A percentile compares a stretch with the other conserved stretches of the same genome.
phyloP scores from a whole-genome alignment of 805 yeast genomes.

The Sungouiozyma intestinalis region DNA sequence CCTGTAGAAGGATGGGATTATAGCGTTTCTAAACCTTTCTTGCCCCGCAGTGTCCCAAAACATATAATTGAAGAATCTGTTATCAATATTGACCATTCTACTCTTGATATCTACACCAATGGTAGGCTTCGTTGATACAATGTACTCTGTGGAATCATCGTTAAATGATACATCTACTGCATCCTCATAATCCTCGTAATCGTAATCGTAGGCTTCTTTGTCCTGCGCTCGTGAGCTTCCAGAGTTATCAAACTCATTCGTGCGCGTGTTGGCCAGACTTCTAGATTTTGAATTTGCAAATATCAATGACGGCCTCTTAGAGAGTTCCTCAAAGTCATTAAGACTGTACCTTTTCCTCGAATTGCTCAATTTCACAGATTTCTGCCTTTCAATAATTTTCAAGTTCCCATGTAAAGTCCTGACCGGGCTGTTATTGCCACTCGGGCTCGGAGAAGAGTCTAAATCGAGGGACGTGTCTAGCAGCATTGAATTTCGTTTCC shows the following conservation, averaged over 20 bases:
- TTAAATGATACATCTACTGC: too few relatives aligned
- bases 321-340: constrained; percentile 26
- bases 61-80: constrained; percentile 34
- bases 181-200: constrained; percentile 5
- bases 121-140: constrained; percentile 32
- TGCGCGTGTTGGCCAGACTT: background rate
- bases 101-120: constrained; percentile 40
- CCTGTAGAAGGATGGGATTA: constrained; percentile 35
- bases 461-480: background rate
- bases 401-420: constrained; percentile 1
- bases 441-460: constrained; percentile 1
- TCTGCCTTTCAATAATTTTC: background rate
- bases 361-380: background rate
- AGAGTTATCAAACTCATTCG: background rate
- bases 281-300: background rate
- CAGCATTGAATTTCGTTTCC: background rate
- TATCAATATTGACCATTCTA: constrained; percentile 34
- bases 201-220: constrained; percentile 4
- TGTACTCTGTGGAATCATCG: constrained; percentile 22
- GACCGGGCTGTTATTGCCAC: background rate
- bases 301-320: constrained; percentile 10
- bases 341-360: constrained; percentile 24
- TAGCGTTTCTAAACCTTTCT: constrained; percentile 37
- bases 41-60: constrained; percentile 46
- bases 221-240: background rate